phyloP scores from a whole-genome alignment of 2,329 filamentous ascomycete genomes.

The Colletotrichum gigasporum region DNA sequence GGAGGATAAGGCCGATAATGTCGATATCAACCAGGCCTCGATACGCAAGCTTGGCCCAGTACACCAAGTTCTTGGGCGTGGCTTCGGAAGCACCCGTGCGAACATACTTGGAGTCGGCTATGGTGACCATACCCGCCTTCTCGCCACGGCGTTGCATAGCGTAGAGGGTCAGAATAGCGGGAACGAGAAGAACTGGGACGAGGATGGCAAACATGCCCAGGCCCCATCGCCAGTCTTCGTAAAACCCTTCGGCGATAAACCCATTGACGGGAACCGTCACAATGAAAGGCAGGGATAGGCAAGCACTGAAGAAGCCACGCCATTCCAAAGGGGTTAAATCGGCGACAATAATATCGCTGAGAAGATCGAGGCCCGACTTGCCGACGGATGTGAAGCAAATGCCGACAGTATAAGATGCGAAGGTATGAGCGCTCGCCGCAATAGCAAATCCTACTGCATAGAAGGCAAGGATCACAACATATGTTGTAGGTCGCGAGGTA shows the following conservation, averaged over 20 bases:
- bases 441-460: constrained; percentile 46
- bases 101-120: constrained; percentile 44
- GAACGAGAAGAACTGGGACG: constrained; percentile 64
- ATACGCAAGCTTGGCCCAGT: constrained; percentile 35
- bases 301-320: constrained; percentile 46
- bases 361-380: constrained; percentile 47
- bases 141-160: constrained; percentile 67
- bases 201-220: constrained; percentile 72
- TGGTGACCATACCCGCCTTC: constrained; percentile 56
- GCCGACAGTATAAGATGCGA: constrained; percentile 45
- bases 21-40: constrained; percentile 67
- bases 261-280: constrained; percentile 51
- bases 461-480: constrained; percentile 49
- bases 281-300: constrained; percentile 40
- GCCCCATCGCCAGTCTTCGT: constrained; percentile 67
- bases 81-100: constrained; percentile 40
- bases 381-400: constrained; percentile 48
- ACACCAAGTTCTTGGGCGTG: constrained; percentile 16
- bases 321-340: constrained; percentile 47
- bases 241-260: constrained; percentile 50
- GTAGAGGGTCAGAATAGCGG: constrained; percentile 64
- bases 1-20: constrained; percentile 64
- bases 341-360: constrained; percentile 47
- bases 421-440: constrained; percentile 42
- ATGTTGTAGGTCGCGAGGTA: constrained; percentile 49